Conservation (phyloP, 768 basidiomycete species). For the Mycena haematopus region DNA sequence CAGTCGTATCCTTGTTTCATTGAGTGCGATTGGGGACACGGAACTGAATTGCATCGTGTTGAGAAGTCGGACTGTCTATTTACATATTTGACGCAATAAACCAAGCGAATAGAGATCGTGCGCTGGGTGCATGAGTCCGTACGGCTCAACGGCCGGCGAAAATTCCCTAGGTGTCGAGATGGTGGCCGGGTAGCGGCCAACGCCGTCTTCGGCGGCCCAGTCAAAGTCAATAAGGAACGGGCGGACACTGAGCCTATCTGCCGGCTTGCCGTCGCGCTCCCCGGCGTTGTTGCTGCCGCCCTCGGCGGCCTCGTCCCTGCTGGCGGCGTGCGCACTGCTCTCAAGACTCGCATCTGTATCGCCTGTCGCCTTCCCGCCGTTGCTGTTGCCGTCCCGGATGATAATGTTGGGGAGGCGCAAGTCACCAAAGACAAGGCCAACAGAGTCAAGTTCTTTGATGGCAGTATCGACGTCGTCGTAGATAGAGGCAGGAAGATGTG, state of each 20-base stretch:
- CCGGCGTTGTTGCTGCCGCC: constrained; percentile 7
- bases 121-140: constrained; percentile 7
- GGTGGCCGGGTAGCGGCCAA: constrained; percentile 16
- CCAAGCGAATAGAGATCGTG: constrained; percentile 5
- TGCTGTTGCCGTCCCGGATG: constrained; percentile 1
- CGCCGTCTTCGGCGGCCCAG: constrained; percentile 6
- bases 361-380: background rate
- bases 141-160: background rate
- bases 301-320: constrained; percentile 4
- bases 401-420: constrained; percentile 14
- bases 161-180: constrained; percentile 1
- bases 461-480: constrained; percentile 1
- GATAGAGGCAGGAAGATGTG: constrained; percentile 1
- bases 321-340: constrained; percentile 3
- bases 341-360: background rate
- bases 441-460: constrained; percentile 2
- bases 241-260: background rate
- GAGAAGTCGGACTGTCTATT: too few species aligned
- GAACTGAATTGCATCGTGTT: too few species aligned
- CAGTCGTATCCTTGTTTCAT: too few species aligned
- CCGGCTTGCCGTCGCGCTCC: background rate
- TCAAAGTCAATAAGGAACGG: constrained; percentile 8
- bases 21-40: too few species aligned
- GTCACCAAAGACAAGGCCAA: constrained; percentile 12
- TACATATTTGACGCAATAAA: too few species aligned